Conservation (phyloP, 768 basidiomycete species). For the Termitomyces sp. region DNA sequence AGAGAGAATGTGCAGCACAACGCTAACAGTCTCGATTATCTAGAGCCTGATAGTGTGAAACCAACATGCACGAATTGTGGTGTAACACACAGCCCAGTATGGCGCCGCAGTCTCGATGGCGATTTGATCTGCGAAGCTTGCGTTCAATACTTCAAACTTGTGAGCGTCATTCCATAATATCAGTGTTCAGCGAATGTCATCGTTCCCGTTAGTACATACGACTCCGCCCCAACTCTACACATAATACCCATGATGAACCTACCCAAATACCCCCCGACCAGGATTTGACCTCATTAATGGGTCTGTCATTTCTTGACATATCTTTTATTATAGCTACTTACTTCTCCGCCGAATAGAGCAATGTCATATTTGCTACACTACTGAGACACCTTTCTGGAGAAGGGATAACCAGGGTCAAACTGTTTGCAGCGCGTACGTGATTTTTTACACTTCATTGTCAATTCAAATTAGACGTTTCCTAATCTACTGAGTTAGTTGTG, state of each 20-base stretch:
- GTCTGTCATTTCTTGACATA: background rate
- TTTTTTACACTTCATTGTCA: background rate
- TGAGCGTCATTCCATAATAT: constrained; percentile 24
- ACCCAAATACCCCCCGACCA: background rate
- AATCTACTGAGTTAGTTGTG: background rate
- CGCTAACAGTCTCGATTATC: background rate
- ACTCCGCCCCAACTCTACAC: background rate
- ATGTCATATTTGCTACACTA: background rate
- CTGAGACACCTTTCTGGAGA: background rate
- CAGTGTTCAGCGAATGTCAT: too few species aligned
- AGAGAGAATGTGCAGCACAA: background rate
- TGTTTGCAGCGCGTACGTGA: background rate
- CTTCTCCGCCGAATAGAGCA: background rate
- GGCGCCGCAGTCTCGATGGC: constrained; percentile 81
- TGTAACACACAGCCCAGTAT: constrained; percentile 82
- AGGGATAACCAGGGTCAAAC: background rate
- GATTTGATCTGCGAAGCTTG: constrained; percentile 89
- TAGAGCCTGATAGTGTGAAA: background rate
- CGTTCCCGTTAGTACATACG: too few species aligned
- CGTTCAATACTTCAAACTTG: constrained; percentile 82
- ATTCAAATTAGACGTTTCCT: background rate
- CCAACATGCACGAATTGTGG: constrained; percentile 72
- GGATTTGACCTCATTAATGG: background rate
- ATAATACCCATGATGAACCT: background rate
- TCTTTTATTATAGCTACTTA: background rate